Evolutionary conservation across 1,284 basidiomycete species (phyloP), one percentile per base, ranked within the genome.

Genomic region (Puccinia hordei): DNA sequence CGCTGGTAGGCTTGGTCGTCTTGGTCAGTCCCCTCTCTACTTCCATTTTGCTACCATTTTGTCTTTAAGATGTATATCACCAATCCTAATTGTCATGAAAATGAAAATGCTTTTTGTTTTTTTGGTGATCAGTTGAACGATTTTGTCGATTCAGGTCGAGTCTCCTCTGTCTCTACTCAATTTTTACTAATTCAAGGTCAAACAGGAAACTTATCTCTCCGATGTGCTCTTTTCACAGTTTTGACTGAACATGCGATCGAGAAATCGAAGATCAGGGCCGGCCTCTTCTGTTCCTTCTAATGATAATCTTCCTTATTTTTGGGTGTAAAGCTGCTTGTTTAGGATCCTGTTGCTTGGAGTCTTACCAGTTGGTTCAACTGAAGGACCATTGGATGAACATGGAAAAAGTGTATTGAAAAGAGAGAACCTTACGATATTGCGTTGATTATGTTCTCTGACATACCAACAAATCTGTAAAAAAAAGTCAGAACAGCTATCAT

Each of bases 201-300:
- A 10, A 44, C 2, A 15, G 22, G 5, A 30, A 44, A 17, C 27
- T 44, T n/a, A 44, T 44, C 63, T 41, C 12, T 66, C 35, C n/a
- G 3, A 4, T 59, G 4, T 30, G 30, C 13, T 27, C 15, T 72
- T 51, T 30, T 46, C n/a, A 2, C 30, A 76, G 74, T 77, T 10
- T 41, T 77, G 33, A 77, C 74, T 53, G 74, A 77, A 68, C 63
- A 66, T 66, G 74, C 74, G 27, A 77, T 77, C 49, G 74, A 77
- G 35, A 77, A 77, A 77, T 77, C 74, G 13, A 77, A 77, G 46
- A 51, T 66, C 41, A 38, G 74, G 46, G 74, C 61, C n/a, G 73
- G 59, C n/a, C 57, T 75, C 27, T 75, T 63, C 59, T 68, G 27
- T 8, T 59, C 27, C 57, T 27, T 59, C 27, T 59, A 59, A 57